phyloP scores from a whole-genome alignment of 208 protist genomes.

The Angomonas desouzai region DNA sequence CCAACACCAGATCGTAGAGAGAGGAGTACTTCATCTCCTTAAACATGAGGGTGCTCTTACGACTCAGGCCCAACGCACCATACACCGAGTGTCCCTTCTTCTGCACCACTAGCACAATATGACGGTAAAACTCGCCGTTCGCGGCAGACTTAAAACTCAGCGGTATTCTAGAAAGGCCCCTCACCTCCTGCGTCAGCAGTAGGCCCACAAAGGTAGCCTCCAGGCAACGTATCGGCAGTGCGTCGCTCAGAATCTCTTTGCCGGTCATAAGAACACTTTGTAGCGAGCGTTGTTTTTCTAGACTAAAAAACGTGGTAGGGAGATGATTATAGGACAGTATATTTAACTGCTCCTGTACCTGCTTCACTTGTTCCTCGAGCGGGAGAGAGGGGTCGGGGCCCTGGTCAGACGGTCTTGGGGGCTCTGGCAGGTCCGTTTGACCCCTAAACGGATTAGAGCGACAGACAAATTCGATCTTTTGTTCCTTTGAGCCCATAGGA shows the following conservation, averaged over 20 bases:
- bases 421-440: slow-evolving; percentile 41
- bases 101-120: slow-evolving; percentile 85
- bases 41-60: slow-evolving; percentile 86
- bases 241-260: slow-evolving; percentile 75
- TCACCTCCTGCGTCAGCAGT: slow-evolving; percentile 73
- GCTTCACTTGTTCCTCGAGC: slow-evolving; percentile 45
- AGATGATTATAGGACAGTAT: slow-evolving; percentile 89
- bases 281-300: slow-evolving; percentile 86
- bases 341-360: slow-evolving; percentile 71
- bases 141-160: slow-evolving; percentile 85
- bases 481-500: background rate
- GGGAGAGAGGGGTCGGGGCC: slow-evolving; percentile 50
- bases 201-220: slow-evolving; percentile 88
- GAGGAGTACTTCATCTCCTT: slow-evolving; percentile 63
- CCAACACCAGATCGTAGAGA: slow-evolving; percentile 80
- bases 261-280: slow-evolving; percentile 78
- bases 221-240: slow-evolving; percentile 89
- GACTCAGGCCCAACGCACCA: slow-evolving; percentile 82
- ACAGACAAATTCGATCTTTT: slow-evolving; percentile 65
- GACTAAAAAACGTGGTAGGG: slow-evolving; percentile 85
- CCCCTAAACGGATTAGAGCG: slow-evolving; percentile 65
- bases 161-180: slow-evolving; percentile 79
- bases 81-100: slow-evolving; percentile 21
- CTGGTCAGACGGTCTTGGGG: slow-evolving; percentile 58
- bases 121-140: slow-evolving; percentile 53